Evolutionary conservation across 768 basidiomycete species (phyloP).

Genomic region (Hortiboletus flavorubellus): DNA sequence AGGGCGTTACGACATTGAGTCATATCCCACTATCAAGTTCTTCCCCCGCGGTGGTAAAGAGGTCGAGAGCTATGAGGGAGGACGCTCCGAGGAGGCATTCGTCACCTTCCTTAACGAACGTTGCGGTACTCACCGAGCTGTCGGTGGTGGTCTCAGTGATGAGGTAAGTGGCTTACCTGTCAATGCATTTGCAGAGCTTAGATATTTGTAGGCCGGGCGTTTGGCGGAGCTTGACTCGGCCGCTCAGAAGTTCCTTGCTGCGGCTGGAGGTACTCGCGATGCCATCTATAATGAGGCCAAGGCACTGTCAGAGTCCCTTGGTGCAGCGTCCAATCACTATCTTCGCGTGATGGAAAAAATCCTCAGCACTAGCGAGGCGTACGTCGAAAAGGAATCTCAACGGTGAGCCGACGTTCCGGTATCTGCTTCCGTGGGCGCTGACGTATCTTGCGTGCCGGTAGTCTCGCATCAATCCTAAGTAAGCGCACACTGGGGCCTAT

Average conservation of each 20-base stretch:
- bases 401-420: slow-evolving; percentile 49
- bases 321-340: slow-evolving; percentile 69
- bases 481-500: slow-evolving; percentile 72
- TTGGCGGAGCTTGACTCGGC: slow-evolving; percentile 71
- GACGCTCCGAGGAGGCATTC: slow-evolving; percentile 72
- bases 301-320: slow-evolving; percentile 44
- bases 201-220: slow-evolving; percentile 68
- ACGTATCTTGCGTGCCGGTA: slow-evolving; percentile 27
- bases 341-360: slow-evolving; percentile 89
- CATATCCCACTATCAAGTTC: slow-evolving; percentile 95
- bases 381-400: slow-evolving; percentile 81
- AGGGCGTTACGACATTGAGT: slow-evolving; percentile 63
- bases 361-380: slow-evolving; percentile 61
- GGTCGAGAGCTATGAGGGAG: slow-evolving; percentile 64
- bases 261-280: slow-evolving; percentile 52
- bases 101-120: slow-evolving; percentile 78
- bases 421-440: not conserved
- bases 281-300: slow-evolving; percentile 66
- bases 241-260: slow-evolving; percentile 70
- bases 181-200: not conserved
- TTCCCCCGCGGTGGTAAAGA: slow-evolving; percentile 73
- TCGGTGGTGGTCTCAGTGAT: slow-evolving; percentile 78
- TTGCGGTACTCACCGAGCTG: slow-evolving; percentile 80
- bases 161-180: slow-evolving; percentile 38
- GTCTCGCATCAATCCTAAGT: slow-evolving; percentile 70